Evolutionary conservation across 352 stramenopile species (phyloP).

Genomic region (Globisporangium emineosum): DNA sequence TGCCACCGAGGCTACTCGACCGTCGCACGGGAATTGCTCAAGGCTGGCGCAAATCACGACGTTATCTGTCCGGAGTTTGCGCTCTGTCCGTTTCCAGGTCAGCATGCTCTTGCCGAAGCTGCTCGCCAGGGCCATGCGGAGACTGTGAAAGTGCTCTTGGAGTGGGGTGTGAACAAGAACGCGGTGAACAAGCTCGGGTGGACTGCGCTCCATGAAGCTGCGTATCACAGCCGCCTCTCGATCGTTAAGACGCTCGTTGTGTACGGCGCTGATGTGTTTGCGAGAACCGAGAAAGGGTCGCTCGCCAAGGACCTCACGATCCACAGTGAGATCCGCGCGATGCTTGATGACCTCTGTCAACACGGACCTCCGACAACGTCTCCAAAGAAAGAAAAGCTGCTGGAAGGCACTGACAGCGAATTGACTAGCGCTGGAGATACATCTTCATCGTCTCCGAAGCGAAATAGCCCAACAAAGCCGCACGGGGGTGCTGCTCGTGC

Average conservation of each 20-base stretch:
- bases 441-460: conserved; percentile 21
- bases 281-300: conserved; percentile 64
- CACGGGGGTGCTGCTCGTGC: background rate
- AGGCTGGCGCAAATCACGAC: conserved; percentile 56
- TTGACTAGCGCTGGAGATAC: conserved; percentile 4
- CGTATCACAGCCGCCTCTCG: conserved; percentile 70
- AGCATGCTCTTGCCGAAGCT: conserved; percentile 62
- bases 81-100: conserved; percentile 69
- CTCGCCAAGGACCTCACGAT: conserved; percentile 74
- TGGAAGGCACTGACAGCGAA: background rate
- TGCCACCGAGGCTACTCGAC: conserved; percentile 69
- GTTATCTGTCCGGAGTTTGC: conserved; percentile 76
- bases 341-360: conserved; percentile 69
- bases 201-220: conserved; percentile 77
- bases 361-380: conserved; percentile 26
- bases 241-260: conserved; percentile 79
- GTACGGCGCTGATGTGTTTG: conserved; percentile 67
- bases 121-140: conserved; percentile 60
- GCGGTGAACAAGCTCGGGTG: conserved; percentile 67
- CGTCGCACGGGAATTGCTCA: conserved; percentile 62
- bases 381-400: conserved; percentile 23
- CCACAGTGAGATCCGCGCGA: conserved; percentile 70
- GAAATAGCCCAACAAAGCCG: conserved; percentile 32
- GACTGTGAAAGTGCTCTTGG: conserved; percentile 68
- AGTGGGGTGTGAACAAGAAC: conserved; percentile 82